Percentiles rank a stretch among this genome's conserved stretches.
Conservation (phyloP, 2,329 filamentous ascomycete genomes). For the Cordyceps javanica region DNA sequence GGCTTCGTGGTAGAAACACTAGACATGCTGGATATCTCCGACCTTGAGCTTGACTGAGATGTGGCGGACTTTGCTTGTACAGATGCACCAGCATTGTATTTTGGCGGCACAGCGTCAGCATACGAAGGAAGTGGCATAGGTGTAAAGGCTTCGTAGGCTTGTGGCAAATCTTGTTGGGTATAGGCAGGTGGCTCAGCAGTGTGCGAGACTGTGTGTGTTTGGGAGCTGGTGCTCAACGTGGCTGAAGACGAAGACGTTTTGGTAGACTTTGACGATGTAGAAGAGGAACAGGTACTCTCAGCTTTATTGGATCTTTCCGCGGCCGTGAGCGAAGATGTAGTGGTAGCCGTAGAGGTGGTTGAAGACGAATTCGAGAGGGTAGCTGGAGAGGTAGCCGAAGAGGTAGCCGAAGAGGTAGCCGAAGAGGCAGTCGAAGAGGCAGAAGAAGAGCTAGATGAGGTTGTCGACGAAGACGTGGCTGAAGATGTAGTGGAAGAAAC, state of each 20-base stretch:
- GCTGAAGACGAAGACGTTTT: not conserved
- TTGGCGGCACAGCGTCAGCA: not conserved
- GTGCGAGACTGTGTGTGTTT: not conserved
- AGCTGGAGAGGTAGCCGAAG: not conserved
- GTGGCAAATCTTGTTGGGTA: not conserved
- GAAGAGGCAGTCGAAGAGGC: not conserved
- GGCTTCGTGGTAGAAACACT: not conserved
- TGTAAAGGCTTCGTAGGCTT: conserved; percentile 5
- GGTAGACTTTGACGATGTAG: not conserved
- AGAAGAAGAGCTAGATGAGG: not conserved
- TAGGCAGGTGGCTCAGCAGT: not conserved
- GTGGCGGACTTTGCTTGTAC: not conserved
- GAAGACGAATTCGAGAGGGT: not conserved
- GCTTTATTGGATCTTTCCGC: not conserved
- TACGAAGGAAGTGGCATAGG: conserved; percentile 4
- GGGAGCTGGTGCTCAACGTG: not conserved
- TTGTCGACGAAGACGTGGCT: not conserved
- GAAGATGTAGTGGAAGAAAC: not conserved
- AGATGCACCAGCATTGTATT: not conserved
- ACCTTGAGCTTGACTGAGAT: not conserved
- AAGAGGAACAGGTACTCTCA: not conserved
- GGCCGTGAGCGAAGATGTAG: not conserved
- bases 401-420: not conserved
- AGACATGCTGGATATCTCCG: not conserved
- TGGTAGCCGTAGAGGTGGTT: not conserved